A percentile compares a stretch with the other conserved stretches of the same genome.
Evolutionary conservation across 306 rosid genomes (phyloP).

Genomic region (Luffa aegyptiaca): DNA sequence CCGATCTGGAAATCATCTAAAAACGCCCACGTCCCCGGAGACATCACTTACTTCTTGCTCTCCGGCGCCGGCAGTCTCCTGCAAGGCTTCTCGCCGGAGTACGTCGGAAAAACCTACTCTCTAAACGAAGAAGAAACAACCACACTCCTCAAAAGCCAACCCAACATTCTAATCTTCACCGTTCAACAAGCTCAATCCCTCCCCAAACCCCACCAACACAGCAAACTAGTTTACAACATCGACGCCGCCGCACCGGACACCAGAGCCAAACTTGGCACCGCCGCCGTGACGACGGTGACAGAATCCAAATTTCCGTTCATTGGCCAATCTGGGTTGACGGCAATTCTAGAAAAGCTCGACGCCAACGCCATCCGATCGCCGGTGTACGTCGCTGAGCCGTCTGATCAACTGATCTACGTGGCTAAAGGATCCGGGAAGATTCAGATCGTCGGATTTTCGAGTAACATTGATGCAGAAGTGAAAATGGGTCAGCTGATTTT

Average conservation of each 20-base stretch:
- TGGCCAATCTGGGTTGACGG: slow-evolving; percentile 37
- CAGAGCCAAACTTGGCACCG: background rate
- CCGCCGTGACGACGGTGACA: slow-evolving; percentile 2
- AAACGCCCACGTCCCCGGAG: slow-evolving; percentile 25
- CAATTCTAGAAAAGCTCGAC: slow-evolving; percentile 26
- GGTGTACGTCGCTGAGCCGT: slow-evolving; percentile 13
- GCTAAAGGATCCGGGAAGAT: slow-evolving; percentile 34
- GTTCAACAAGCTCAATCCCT: slow-evolving; percentile 13
- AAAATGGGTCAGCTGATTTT: slow-evolving; percentile 40
- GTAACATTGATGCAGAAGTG: slow-evolving; percentile 27
- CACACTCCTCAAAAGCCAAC: slow-evolving; percentile 36
- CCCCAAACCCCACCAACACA: slow-evolving; percentile 26
- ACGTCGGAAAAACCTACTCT: slow-evolving; percentile 19
- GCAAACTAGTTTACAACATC: slow-evolving; percentile 27
- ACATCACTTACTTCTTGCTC: slow-evolving; percentile 37
- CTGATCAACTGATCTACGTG: slow-evolving; percentile 36
- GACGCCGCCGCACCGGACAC: slow-evolving; percentile 14
- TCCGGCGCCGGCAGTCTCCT: slow-evolving; percentile 29
- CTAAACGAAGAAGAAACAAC: slow-evolving; percentile 20
- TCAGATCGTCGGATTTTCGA: slow-evolving; percentile 38
- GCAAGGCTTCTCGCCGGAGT: slow-evolving; percentile 35
- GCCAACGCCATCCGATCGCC: slow-evolving; percentile 33
- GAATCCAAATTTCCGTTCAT: slow-evolving; percentile 30
- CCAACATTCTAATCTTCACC: slow-evolving; percentile 20
- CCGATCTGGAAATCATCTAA: slow-evolving; percentile 22